These are phyloP conservation scores for Coemansia sp. DNA, from an alignment of 192 early-diverging fungal species.

Conservation along the genomic window DNA sequence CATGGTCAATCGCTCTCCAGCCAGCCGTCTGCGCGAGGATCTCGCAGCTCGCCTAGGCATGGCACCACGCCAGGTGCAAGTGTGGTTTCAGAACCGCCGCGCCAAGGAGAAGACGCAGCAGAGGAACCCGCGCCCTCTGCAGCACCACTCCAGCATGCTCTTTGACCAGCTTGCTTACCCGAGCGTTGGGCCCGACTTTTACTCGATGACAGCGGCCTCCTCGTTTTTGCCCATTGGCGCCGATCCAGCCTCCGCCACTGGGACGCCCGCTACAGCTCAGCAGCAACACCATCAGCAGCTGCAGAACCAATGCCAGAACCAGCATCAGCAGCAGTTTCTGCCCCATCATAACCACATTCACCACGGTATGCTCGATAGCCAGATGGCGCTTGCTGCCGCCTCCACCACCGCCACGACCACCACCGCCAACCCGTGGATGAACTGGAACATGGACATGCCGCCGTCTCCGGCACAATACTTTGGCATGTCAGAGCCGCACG, in stretches of 20 bases:
- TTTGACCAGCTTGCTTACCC: conserved; percentile 30
- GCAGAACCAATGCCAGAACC: conserved; percentile 16
- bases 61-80: conserved; percentile 76
- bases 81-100: conserved; percentile 89
- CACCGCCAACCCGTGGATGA: conserved; percentile 38
- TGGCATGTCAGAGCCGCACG: conserved; percentile 13
- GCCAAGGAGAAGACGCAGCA: conserved; percentile 73
- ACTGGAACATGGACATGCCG: conserved; percentile 25
- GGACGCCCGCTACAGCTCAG: background rate
- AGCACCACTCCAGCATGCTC: conserved; percentile 30
- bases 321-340: conserved; percentile 14
- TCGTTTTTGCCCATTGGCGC: conserved; percentile 27
- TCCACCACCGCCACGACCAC: conserved; percentile 13
- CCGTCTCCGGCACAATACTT: conserved; percentile 9
- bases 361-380: conserved; percentile 16
- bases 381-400: conserved; percentile 31
- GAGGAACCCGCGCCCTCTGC: conserved; percentile 39
- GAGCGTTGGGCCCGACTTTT: conserved; percentile 24
- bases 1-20: conserved; percentile 71
- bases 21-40: conserved; percentile 62
- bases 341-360: conserved; percentile 4
- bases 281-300: conserved; percentile 23
- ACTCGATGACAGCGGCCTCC: conserved; percentile 40
- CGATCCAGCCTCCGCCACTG: conserved; percentile 7
- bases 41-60: conserved; percentile 70